Percentiles rank a stretch among this genome's conserved stretches.
These are phyloP conservation scores for Phylloporus sp. DNA, from an alignment of 768 basidiomycete genomes.

Conservation along the genomic window DNA sequence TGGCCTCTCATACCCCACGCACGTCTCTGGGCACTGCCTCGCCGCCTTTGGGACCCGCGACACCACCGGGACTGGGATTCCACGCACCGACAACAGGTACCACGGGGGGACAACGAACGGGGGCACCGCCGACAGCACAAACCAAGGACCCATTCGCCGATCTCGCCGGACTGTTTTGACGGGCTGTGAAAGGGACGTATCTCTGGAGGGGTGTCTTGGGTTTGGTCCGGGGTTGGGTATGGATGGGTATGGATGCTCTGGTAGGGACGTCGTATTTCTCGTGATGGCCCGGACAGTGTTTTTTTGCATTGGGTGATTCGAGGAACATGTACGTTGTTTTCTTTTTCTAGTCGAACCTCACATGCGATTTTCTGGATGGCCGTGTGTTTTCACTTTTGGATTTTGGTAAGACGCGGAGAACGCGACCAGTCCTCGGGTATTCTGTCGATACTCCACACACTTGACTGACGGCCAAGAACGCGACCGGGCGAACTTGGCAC, in stretches of 20 bases:
- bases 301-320: not conserved
- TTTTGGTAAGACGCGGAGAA: too few relatives aligned
- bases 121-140: conserved; percentile 23
- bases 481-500: too few relatives aligned
- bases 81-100: conserved; percentile 1
- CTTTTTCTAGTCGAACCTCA: too few relatives aligned
- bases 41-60: conserved; percentile 14
- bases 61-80: conserved; percentile 2
- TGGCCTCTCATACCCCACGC: not conserved
- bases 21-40: conserved; percentile 6
- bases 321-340: conserved; percentile 8
- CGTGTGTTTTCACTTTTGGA: too few relatives aligned
- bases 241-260: conserved; percentile 4
- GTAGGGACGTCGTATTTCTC: not conserved
- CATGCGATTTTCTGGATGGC: too few relatives aligned
- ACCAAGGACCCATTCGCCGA: conserved; percentile 84
- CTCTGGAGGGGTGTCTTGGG: not conserved
- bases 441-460: too few relatives aligned
- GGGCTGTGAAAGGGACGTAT: not conserved
- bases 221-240: too few relatives aligned
- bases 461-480: too few relatives aligned
- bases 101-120: conserved; percentile 18
- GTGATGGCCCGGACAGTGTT: not conserved
- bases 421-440: too few relatives aligned
- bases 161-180: conserved; percentile 67